Conservation (phyloP, 192 early-diverging fungal genomes). For the Powellomyces hirtus region DNA sequence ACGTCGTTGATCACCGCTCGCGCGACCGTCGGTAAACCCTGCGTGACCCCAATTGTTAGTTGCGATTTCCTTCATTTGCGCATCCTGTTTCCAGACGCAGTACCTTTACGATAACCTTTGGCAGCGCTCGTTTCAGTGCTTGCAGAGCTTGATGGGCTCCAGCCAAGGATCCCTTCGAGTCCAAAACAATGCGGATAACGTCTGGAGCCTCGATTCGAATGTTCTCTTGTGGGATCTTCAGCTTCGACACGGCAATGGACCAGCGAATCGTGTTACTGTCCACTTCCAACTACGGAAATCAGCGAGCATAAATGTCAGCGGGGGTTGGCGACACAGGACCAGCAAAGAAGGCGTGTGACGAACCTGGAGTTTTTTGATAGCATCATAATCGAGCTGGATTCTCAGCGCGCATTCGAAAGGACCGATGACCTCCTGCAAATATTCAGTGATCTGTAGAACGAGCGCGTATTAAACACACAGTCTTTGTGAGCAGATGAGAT, state of each 20-base stretch:
- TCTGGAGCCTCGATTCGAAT: slow-evolving; percentile 40
- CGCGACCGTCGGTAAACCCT: slow-evolving; percentile 78
- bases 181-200: slow-evolving; percentile 34
- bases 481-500: too few species aligned
- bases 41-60: too few species aligned
- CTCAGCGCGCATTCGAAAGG: slow-evolving; percentile 70
- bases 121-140: slow-evolving; percentile 77
- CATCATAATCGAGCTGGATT: slow-evolving; percentile 80
- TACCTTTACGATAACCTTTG: slow-evolving; percentile 83
- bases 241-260: slow-evolving; percentile 77
- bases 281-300: slow-evolving; percentile 91
- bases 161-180: slow-evolving; percentile 42
- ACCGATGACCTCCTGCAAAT: slow-evolving; percentile 87
- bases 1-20: slow-evolving; percentile 84
- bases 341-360: slow-evolving; percentile 3
- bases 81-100: background rate
- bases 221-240: slow-evolving; percentile 75
- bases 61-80: too few species aligned
- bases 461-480: too few species aligned
- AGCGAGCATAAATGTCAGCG: slow-evolving; percentile 37
- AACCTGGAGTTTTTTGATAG: slow-evolving; percentile 78
- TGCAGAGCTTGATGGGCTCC: slow-evolving; percentile 75
- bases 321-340: background rate
- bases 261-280: slow-evolving; percentile 70
- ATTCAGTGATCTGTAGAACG: slow-evolving; percentile 83